phyloP scores from a whole-genome alignment of 2,329 filamentous ascomycete genomes.

The Pseudogymnoascus sp. region DNA sequence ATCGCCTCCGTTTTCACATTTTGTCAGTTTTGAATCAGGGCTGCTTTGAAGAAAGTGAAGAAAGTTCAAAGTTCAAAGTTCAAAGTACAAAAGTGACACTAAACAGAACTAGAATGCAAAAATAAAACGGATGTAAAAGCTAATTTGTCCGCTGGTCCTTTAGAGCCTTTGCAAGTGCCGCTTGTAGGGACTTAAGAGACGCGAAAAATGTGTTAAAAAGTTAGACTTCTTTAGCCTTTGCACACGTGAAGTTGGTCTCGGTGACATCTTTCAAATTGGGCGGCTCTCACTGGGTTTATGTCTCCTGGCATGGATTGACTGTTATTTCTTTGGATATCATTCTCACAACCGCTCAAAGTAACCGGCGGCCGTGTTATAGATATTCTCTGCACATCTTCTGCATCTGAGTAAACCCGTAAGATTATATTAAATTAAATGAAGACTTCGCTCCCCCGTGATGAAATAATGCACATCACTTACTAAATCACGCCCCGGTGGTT shows the following conservation, averaged over 20 bases:
- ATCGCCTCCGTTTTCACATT: not conserved
- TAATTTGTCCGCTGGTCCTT: not conserved
- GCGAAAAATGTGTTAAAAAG: constrained; percentile 4
- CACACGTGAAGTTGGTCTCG: constrained; percentile 1
- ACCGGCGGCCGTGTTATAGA: not conserved
- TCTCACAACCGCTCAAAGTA: not conserved
- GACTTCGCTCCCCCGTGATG: constrained; percentile 1
- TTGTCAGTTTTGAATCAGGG: not conserved
- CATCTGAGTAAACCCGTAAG: not conserved
- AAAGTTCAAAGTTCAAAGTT: not conserved
- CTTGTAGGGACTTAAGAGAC: not conserved
- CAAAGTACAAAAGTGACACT: not conserved
- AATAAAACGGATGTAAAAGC: not conserved
- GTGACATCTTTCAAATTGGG: not conserved
- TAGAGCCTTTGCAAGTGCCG: not conserved
- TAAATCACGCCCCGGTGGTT: constrained; percentile 1
- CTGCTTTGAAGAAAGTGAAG: too few relatives aligned
- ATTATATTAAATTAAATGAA: constrained; percentile 6
- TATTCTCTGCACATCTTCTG: not conserved
- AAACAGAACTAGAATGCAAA: constrained; percentile 5
- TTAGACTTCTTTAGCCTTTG: constrained; percentile 4
- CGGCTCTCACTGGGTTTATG: not conserved
- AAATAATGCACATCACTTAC: not conserved
- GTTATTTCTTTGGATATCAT: not conserved
- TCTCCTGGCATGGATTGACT: not conserved